These are phyloP conservation scores for Picea sitchensis DNA, from an alignment of 75 land plant genomes.

Conservation along the genomic window DNA sequence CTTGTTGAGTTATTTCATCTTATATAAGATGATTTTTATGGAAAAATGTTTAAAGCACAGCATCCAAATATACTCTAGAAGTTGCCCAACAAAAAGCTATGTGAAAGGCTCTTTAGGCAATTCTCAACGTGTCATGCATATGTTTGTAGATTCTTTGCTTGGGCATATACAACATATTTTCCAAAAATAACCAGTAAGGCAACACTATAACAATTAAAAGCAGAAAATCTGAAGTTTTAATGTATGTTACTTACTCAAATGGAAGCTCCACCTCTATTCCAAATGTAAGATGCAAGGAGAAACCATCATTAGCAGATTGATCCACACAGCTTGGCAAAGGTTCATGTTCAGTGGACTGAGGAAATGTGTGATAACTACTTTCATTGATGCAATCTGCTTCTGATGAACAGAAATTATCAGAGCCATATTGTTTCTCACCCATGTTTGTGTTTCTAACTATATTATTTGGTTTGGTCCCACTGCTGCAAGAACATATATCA, in stretches of 20 bases:
- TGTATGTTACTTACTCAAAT: constrained; percentile 69
- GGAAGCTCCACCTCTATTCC: constrained; percentile 87
- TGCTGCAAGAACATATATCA: background rate
- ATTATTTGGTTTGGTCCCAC: background rate
- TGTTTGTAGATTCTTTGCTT: no score
- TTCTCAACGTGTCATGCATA: no score
- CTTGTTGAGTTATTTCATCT: no score
- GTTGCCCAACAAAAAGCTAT: no score
- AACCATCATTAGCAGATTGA: constrained; percentile 8
- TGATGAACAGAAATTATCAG: constrained; percentile 4
- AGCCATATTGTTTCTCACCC: background rate
- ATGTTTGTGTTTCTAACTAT: background rate
- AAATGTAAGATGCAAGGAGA: constrained; percentile 76
- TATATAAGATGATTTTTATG: no score
- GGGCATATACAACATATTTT: no score
- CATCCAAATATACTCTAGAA: no score
- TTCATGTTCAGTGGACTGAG: background rate
- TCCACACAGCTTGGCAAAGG: background rate
- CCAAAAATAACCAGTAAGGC: no score
- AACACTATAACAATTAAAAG: no score
- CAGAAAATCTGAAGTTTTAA: background rate
- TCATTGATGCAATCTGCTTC: constrained; percentile 3
- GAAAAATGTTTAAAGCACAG: no score
- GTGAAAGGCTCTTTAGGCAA: no score
- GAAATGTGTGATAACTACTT: background rate